Conservation (phyloP, 495 filamentous ascomycete genomes). For the Aspergillus biplanus region DNA sequence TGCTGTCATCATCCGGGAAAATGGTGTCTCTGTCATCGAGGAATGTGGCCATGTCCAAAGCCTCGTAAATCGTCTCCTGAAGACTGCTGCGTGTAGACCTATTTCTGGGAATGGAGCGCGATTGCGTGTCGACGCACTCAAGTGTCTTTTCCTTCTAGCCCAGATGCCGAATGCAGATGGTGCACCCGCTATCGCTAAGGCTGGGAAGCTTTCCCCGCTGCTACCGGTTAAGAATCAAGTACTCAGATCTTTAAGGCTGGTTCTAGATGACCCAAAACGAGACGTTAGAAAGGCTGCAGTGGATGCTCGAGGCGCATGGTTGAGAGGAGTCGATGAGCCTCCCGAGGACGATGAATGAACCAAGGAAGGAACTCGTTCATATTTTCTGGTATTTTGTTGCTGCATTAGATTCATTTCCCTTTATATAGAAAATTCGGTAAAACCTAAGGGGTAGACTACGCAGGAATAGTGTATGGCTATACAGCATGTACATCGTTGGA, state of each 20-base stretch:
- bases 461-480: neutral
- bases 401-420: slow-evolving; percentile 8
- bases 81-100: slow-evolving; percentile 36
- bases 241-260: slow-evolving; percentile 52
- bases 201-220: slow-evolving; percentile 48
- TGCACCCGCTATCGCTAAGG: slow-evolving; percentile 36
- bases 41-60: slow-evolving; percentile 63
- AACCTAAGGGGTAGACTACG: neutral
- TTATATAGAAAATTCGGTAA: neutral
- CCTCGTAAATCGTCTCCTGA: slow-evolving; percentile 62
- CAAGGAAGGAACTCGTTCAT: neutral
- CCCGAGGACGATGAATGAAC: slow-evolving; percentile 56
- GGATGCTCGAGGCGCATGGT: slow-evolving; percentile 67
- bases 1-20: slow-evolving; percentile 60
- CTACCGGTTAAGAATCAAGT: slow-evolving; percentile 62
- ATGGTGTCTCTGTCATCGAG: slow-evolving; percentile 51
- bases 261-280: slow-evolving; percentile 70
- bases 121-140: slow-evolving; percentile 56
- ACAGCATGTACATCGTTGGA: neutral
- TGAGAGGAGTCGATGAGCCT: slow-evolving; percentile 62
- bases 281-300: slow-evolving; percentile 71
- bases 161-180: slow-evolving; percentile 29
- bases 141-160: slow-evolving; percentile 62
- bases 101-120: slow-evolving; percentile 38
- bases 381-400: slow-evolving; percentile 9